Evolutionary conservation across 106 monocot species (phyloP), one percentile per base, ranked within the genome.

Genomic region (Dendrobium catenatum): DNA sequence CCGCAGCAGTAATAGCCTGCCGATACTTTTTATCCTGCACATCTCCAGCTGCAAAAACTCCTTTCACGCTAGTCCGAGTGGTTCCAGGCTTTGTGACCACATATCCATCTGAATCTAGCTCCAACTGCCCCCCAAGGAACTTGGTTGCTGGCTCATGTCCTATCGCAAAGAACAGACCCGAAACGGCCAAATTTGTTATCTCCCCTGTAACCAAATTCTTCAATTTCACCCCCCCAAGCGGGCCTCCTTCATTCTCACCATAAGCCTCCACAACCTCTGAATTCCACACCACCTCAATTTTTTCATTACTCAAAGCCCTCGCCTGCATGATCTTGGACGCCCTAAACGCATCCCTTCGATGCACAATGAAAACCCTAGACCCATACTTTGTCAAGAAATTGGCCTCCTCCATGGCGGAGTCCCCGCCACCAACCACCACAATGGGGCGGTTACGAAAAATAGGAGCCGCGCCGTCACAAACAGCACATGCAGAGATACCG

Each of bases 21-120:
- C 97, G 84, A 59, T 94, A 97, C 84, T 91, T 97, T 88, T 92
- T 97, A 83, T 97, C 97, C 87, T 97, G 94, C 43, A 97, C 94
- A 70, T 97, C 97, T 10, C 97, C 97, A 73, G 97, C 97, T 26
- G 97, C 97, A 87, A 94, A 97, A 10, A 97, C 92, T 6, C 97
- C 97, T 44, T 89, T 89, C 19, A 94, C 88, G 80, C 92, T 97
- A 0, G 94, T 97, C 4, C 89, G 83, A 0, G 97, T 94, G 19
- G 88, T 88, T 20, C 97, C 96, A 1, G 90, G 94, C 84, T 92
- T 94, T 1, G 97, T 97, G 42, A 87, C 85, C 17, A 94, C 81
- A 72, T 97, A 97, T 9, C 94, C 97, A 82, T 92, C 97, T 9
- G 92, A 85, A 68, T 97, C 97, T 76, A 97, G 72, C 84, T 88